Base-by-base conservation (phyloP, 192 early-diverging fungal genomes). In the Podila epicladia region DNA sequence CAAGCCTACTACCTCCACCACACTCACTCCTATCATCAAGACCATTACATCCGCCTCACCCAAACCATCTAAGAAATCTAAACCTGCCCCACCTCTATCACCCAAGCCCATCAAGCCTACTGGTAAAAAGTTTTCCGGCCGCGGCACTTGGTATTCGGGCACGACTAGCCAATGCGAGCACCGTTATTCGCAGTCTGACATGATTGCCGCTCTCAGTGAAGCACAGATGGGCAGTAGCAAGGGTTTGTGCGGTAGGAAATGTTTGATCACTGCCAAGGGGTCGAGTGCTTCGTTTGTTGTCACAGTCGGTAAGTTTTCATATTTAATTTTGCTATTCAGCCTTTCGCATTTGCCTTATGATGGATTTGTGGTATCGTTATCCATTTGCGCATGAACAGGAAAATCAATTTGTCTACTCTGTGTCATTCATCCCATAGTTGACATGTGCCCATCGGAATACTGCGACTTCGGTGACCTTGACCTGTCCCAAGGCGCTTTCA, bases 141-240 rank as follows among this genome's bases (percentile, higher is more conserved):
- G 71, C 19, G 67, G 38, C 13, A 80, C 77, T 62, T 80, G 77
- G 77, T 80, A 73, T 71, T 80, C 77, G 53, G 77, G 73, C 32
- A 80, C 77, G 12, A 62, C 20, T 53, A 71, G 77, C 22, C 77
- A 80, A 38, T 80, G 77, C 32, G 77, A 80, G 31, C 38, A 73
- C 20, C 29, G 28, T 20, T 80, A 80, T 26, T 80, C 77, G 29
- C 77, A 80, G 38, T 80, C 77, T 0, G 77, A 80, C 24, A 35
- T 73, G 61, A 80, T 80, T 55, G 76, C 73, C 35, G 76, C 76
- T 45, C 71, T 80, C 9, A 80, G 73, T 32, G 51, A 80, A 69
- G 74, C 69, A 29, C 76, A 80, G 67, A 80, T 80, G 76, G 76
- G 76, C 8, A 64, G 12, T 29, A 71, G 71, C 41, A 80, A 50